Conservation (phyloP, 2,329 filamentous ascomycete species). For the Pseudogymnoascus verrucosus region DNA sequence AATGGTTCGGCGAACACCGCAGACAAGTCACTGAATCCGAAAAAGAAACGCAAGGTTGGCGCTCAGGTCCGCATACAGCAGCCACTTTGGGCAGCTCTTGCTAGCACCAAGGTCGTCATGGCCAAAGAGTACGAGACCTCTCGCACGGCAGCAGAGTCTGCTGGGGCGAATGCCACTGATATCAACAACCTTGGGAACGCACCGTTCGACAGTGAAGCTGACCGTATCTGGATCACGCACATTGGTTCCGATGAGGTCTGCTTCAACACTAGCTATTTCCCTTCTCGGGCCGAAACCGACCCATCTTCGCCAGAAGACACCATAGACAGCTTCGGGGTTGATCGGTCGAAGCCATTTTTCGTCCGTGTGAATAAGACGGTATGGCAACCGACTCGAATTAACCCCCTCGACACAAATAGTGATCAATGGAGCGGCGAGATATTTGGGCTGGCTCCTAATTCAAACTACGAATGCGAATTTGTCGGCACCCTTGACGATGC, state of each 20-base stretch:
- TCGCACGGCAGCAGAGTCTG: conserved; percentile 64
- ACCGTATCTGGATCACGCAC: conserved; percentile 74
- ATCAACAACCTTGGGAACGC: conserved; percentile 71
- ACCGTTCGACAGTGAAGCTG: conserved; percentile 60
- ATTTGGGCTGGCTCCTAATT: conserved; percentile 60
- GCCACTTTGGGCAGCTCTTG: conserved; percentile 87
- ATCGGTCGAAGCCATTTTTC: conserved; percentile 67
- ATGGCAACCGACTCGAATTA: conserved; percentile 72
- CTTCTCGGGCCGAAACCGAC: conserved; percentile 27
- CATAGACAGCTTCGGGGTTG: conserved; percentile 38
- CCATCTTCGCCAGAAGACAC: conserved; percentile 20
- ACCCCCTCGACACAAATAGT: conserved; percentile 39
- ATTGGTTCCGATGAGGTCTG: conserved; percentile 70
- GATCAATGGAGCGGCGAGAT: conserved; percentile 63
- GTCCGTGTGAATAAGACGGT: conserved; percentile 70
- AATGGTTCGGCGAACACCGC: conserved; percentile 29
- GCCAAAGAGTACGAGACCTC: conserved; percentile 86
- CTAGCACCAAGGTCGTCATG: conserved; percentile 93
- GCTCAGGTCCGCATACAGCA: conserved; percentile 85
- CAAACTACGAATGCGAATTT: conserved; percentile 73
- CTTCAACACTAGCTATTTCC: conserved; percentile 64
- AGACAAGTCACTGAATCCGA: conserved; percentile 49
- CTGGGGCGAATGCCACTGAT: conserved; percentile 66
- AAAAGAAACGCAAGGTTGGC: conserved; percentile 84
- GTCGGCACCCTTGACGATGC: conserved; percentile 58